A percentile compares a stretch with the other conserved stretches of the same genome.
Evolutionary conservation across 345 rosid genomes (phyloP).

Genomic region (Microcos paniculata): DNA sequence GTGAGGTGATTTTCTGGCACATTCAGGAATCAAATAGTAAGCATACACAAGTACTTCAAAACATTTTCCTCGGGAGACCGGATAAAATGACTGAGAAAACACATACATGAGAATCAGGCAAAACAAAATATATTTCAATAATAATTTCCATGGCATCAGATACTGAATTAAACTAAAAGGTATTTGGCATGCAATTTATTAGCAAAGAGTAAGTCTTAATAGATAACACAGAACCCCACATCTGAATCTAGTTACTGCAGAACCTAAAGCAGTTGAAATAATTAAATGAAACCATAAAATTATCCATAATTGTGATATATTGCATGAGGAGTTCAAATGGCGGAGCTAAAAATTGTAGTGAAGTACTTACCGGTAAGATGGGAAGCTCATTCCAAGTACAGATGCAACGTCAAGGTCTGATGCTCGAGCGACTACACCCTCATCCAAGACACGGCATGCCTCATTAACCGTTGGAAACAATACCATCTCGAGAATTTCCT

Average conservation of each 20-base stretch:
- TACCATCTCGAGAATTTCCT: constrained; percentile 83
- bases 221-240: neutral
- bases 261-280: neutral
- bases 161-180: neutral
- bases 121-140: neutral
- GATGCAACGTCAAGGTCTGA: constrained; percentile 92
- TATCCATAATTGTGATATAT: neutral
- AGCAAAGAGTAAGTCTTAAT: neutral
- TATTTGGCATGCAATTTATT: neutral
- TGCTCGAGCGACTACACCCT: constrained; percentile 76
- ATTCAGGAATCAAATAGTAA: neutral
- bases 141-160: neutral
- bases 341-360: neutral
- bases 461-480: constrained; percentile 89
- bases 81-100: neutral
- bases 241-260: neutral
- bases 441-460: constrained; percentile 85
- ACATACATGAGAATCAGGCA: neutral
- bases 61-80: neutral
- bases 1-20: neutral
- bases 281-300: neutral
- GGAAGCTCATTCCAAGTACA: constrained; percentile 97
- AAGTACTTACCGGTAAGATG: constrained; percentile 73
- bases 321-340: neutral
- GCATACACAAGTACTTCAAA: neutral